Base-by-base conservation (phyloP, 345 rosid species). In the Brassica incana region DNA sequence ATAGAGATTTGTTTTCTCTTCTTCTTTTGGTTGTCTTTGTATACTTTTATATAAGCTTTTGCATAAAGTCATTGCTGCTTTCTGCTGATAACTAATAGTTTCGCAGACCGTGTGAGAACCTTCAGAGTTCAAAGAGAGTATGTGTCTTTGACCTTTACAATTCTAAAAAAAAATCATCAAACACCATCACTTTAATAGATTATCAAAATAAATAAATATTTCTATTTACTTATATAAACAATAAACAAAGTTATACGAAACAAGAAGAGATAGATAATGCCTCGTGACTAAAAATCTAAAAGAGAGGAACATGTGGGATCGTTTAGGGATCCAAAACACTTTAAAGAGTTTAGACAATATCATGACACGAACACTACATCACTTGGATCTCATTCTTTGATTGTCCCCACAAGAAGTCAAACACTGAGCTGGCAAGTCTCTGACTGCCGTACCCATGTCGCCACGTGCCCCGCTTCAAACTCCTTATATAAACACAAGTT, bases 311-410 rank as follows among this genome's bases (percentile, higher is more conserved):
- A 80, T 75, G 76, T 69, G 79, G 83, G 66, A 80, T 80, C 72
- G 6, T 71, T 56, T 75, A 72, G 71, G 71, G 67, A 64, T 74
- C 52, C 35, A 63, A 71, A 70, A 29, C 67, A 54, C 68, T 40
- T 80, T 76, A 58, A 23, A 64, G 73, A 76, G 67, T 56, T 80
- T 71, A 70, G 80, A 80, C 80, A 80, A 43, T 0, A 75, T 75
- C 72, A 75, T 80, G 29, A 80, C 77, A 70, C 6, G 0, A 80
- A 72, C 84, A 72, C 81, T 64, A 65, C 67, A 72, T 71, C 75
- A 77, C 71, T 80, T 74, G 8, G 61, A 74, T 80, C 79, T 69
- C 75, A 79, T 79, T 35, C 74, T 30, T 40, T 35, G 43, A 8
- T 23, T 63, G 61, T 0, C 72, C 78, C 78, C 56, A 66, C 82